Evolutionary conservation across 2,329 filamentous ascomycete species (phyloP).

Genomic region (Lecanicillium sp.): DNA sequence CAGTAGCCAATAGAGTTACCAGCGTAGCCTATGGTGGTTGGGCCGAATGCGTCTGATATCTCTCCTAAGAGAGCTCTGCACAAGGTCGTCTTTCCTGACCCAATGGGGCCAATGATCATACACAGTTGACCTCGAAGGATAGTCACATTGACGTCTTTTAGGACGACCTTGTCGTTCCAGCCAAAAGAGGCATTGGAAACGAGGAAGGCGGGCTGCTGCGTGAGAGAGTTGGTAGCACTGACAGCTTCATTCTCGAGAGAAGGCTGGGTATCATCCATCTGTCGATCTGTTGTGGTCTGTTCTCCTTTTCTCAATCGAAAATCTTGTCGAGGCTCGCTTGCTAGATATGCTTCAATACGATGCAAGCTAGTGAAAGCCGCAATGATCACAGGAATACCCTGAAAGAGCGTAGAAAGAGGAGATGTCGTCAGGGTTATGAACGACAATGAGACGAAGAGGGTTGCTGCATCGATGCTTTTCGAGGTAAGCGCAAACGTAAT

Average conservation of each 20-base stretch:
- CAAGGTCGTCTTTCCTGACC: conserved; percentile 29
- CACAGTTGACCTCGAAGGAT: conserved; percentile 23
- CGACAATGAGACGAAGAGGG: conserved; percentile 21
- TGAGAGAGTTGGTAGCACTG: conserved; percentile 3
- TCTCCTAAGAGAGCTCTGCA: conserved; percentile 28
- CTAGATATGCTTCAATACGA: conserved; percentile 20
- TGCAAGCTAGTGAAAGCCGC: conserved; percentile 16
- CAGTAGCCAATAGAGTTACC: conserved; percentile 14
- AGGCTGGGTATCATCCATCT: conserved; percentile 3
- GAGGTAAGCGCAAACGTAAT: conserved; percentile 21
- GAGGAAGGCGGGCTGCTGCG: not conserved
- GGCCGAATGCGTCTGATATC: conserved; percentile 14
- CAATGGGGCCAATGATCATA: conserved; percentile 18
- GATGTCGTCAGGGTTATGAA: conserved; percentile 18
- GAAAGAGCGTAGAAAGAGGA: conserved; percentile 18
- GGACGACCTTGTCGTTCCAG: conserved; percentile 20
- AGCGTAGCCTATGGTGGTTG: conserved; percentile 8
- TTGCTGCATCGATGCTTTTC: conserved; percentile 14
- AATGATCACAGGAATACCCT: conserved; percentile 15
- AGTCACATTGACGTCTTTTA: conserved; percentile 21
- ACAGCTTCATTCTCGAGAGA: conserved; percentile 1
- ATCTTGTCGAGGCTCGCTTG: conserved; percentile 19
- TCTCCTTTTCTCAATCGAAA: conserved; percentile 10
- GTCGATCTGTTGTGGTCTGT: too few species aligned
- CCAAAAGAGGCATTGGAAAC: conserved; percentile 18